Percentiles rank a stretch among this genome's conserved stretches.
Evolutionary conservation across 257 asterid species (phyloP).

Genomic region (Eustoma russellianum): DNA sequence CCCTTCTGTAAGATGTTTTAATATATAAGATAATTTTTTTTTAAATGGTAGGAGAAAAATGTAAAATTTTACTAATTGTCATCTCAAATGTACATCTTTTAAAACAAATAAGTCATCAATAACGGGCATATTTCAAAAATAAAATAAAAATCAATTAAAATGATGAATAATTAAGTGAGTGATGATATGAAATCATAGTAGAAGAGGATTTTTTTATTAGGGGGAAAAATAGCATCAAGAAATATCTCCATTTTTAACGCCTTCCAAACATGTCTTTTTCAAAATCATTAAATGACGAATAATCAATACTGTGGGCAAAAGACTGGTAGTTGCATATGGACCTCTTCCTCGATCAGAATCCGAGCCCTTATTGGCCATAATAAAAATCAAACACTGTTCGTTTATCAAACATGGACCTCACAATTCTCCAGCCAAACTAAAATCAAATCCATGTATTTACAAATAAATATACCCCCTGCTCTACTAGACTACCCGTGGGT

Average conservation of each 20-base stretch:
- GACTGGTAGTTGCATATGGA: neutral
- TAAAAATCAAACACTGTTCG: slow-evolving; percentile 17
- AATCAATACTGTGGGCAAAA: too few species aligned
- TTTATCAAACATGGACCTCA: slow-evolving; percentile 43
- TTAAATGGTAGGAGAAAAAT: too few species aligned
- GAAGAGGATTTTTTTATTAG: neutral
- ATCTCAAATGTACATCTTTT: too few species aligned
- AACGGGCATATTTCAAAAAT: too few species aligned
- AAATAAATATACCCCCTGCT: too few species aligned
- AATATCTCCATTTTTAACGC: slow-evolving; percentile 18
- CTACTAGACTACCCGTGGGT: too few species aligned
- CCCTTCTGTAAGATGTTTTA: too few species aligned
- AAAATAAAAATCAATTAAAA: too few species aligned
- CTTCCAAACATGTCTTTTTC: slow-evolving; percentile 20
- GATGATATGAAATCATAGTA: neutral
- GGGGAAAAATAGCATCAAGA: neutral
- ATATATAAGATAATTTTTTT: too few species aligned
- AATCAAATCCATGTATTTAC: neutral
- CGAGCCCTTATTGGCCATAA: slow-evolving; percentile 12
- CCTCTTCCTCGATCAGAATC: slow-evolving; percentile 10
- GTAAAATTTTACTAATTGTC: too few species aligned
- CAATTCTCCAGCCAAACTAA: slow-evolving; percentile 21
- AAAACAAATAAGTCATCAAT: too few species aligned
- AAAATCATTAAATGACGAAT: slow-evolving; percentile 20
- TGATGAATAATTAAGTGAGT: too few species aligned